Base-by-base conservation (phyloP, 176 grass and related monocot genomes). In the Oryza brachyantha region DNA sequence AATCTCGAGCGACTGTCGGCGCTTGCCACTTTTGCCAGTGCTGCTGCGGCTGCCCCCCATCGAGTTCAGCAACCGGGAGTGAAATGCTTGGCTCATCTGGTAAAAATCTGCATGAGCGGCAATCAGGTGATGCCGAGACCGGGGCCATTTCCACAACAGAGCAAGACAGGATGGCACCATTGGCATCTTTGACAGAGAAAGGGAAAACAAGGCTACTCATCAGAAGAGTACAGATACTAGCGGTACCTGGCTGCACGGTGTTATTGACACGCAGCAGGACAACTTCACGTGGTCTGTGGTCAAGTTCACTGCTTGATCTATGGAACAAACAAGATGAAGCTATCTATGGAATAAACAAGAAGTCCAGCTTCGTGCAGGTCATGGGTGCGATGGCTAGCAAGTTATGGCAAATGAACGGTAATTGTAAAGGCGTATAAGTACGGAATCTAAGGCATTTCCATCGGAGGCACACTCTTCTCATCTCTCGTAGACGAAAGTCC, bases 241-340 rank as follows among this genome's bases (percentile, higher is more conserved):
- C 8, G 52, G 24, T 57, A 57, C 21, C 52, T 57, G 52, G 52
- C 52, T 57, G 52, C 52, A 57, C 52, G 52, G 52, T 57, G n/a
- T 57, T 21, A 24, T 54, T 57, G 52, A 57, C 52, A 68, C 21
- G 8, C 60, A 39, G 9, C 29, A 74, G 46, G 48, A 14, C 8
- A 28, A 35, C 14, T 41, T 70, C 26, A 31, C 31, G 54, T 24
- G 21, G 8, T 57, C 13, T 25, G 54, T 24, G 21, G 8, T 57
- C 13, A 57, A 57, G 52, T 54, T 54, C 64, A 63, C 24, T 48
- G 48, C 48, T 68, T 14, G 48, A 29, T n/a, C 22, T 61, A 75
- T 22, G 29, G 48, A 85, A 68, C 29, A 86, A 45, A 86, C 37
- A n/a, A n/a, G n/a, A n/a, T n/a, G n/a, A n/a, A n/a, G n/a, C n/a